Evolutionary conservation across 2,329 filamentous ascomycete species (phyloP).

Genomic region (Lasiodiplodia theobromae): DNA sequence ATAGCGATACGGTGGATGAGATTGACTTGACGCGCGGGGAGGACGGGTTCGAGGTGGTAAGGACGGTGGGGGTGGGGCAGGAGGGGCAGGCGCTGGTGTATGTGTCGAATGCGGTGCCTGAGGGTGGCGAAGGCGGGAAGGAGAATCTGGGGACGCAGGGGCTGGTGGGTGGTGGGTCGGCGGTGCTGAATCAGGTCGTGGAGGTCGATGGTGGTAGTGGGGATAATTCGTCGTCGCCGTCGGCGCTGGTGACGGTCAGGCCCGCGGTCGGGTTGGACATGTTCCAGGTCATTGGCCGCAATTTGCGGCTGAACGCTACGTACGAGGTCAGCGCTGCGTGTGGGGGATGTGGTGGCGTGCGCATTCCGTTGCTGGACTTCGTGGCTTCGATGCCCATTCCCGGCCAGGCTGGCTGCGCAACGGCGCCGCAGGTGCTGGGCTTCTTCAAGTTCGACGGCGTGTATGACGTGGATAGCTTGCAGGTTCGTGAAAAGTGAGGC

Average conservation of each 20-base stretch:
- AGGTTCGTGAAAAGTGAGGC: neutral
- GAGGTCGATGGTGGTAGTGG: neutral
- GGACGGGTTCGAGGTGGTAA: neutral
- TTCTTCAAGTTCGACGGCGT: slow-evolving; percentile 9
- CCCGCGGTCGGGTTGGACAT: slow-evolving; percentile 1
- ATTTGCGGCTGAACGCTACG: slow-evolving; percentile 1
- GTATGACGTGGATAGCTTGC: slow-evolving; percentile 2
- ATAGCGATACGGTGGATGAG: slow-evolving; percentile 29
- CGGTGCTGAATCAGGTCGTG: neutral
- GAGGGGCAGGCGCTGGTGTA: slow-evolving; percentile 30
- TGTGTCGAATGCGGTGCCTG: slow-evolving; percentile 19
- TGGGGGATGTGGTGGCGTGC: neutral
- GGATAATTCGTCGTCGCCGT: neutral
- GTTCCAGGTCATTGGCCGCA: slow-evolving; percentile 10
- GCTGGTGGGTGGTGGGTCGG: slow-evolving; percentile 14
- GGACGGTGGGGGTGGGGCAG: slow-evolving; percentile 25
- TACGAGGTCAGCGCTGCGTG: slow-evolving; percentile 5
- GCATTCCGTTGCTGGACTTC: neutral
- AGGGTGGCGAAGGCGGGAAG: neutral
- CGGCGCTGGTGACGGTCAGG: slow-evolving; percentile 7
- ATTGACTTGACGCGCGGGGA: slow-evolving; percentile 8
- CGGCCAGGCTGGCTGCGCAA: neutral
- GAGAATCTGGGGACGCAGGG: slow-evolving; percentile 16
- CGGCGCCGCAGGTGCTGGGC: slow-evolving; percentile 7
- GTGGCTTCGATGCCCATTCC: neutral